Conservation (phyloP, 2,329 filamentous ascomycete species). For the Geoglossum cookeanum region DNA sequence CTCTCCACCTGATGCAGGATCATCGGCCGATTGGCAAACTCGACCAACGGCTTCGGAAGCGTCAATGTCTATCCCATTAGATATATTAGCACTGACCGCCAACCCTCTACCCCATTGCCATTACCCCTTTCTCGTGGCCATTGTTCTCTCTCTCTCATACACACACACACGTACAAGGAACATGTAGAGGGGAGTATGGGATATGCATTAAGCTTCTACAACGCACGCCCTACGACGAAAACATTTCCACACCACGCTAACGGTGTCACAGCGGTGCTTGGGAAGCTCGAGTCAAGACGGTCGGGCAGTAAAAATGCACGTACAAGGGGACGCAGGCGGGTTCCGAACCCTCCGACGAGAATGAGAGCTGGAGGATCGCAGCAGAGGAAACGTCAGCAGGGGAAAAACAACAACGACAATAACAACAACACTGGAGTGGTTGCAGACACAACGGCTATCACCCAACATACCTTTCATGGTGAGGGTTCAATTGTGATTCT, state of each 20-base stretch:
- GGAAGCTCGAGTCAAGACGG: neutral
- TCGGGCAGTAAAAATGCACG: conserved; percentile 18
- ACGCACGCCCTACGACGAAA: neutral
- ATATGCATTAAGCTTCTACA: neutral
- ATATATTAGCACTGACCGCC: conserved; percentile 11
- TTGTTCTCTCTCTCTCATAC: neutral
- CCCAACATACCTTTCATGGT: conserved; percentile 2
- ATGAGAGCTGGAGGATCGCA: conserved; percentile 51
- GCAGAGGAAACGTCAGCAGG: neutral
- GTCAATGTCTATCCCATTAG: conserved; percentile 57
- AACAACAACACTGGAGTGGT: neutral
- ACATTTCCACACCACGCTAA: neutral
- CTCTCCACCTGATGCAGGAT: conserved; percentile 96
- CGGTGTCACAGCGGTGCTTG: too few relatives aligned
- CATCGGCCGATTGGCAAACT: conserved; percentile 98
- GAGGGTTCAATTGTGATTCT: neutral
- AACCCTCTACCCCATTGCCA: neutral
- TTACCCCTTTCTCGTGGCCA: neutral
- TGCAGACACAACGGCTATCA: neutral
- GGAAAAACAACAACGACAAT: too few relatives aligned
- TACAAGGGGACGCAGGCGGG: conserved; percentile 89
- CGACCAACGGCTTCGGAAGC: conserved; percentile 89
- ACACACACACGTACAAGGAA: neutral
- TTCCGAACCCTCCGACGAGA: conserved; percentile 98
- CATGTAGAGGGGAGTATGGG: neutral